These are phyloP conservation scores for Thermomucor indicae-seudaticae DNA, from an alignment of 371 early-diverging fungal species.

Conservation along the genomic window DNA sequence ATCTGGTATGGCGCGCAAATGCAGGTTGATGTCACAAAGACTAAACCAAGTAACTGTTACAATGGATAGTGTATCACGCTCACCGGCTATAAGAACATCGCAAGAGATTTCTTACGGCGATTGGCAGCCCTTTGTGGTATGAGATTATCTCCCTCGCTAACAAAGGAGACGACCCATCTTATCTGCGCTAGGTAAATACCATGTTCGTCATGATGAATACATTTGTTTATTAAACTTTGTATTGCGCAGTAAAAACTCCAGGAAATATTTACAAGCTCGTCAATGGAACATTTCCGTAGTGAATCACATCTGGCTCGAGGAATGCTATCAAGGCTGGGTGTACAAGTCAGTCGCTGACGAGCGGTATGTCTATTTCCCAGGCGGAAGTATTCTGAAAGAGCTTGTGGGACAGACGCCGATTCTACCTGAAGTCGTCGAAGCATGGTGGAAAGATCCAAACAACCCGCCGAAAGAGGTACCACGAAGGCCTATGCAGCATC, in stretches of 20 bases:
- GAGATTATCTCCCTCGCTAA: conserved; percentile 52
- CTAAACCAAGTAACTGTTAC: background rate
- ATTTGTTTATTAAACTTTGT: background rate
- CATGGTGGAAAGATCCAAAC: conserved; percentile 21
- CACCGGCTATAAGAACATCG: conserved; percentile 63
- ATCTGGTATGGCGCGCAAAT: conserved; percentile 24
- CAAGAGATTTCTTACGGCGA: conserved; percentile 66
- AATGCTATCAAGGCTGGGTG: conserved; percentile 60
- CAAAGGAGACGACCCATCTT: conserved; percentile 46
- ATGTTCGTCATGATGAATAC: background rate
- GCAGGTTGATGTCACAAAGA: background rate
- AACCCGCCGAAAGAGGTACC: conserved; percentile 1
- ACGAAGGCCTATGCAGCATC: background rate
- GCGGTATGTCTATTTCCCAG: conserved; percentile 53
- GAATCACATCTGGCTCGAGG: conserved; percentile 91
- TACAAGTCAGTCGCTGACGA: conserved; percentile 48
- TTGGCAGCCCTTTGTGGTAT: conserved; percentile 67
- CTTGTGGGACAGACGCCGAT: conserved; percentile 27
- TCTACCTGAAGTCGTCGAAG: conserved; percentile 6
- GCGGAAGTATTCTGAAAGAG: conserved; percentile 11
- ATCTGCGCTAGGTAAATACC: conserved; percentile 58
- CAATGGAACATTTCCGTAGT: conserved; percentile 65
- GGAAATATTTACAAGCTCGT: conserved; percentile 60
- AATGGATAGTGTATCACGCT: conserved; percentile 48
- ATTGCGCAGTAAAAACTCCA: conserved; percentile 42